Evolutionary conservation across 805 yeast genomes (phyloP).

Genomic region (Candida nanaspora): DNA sequence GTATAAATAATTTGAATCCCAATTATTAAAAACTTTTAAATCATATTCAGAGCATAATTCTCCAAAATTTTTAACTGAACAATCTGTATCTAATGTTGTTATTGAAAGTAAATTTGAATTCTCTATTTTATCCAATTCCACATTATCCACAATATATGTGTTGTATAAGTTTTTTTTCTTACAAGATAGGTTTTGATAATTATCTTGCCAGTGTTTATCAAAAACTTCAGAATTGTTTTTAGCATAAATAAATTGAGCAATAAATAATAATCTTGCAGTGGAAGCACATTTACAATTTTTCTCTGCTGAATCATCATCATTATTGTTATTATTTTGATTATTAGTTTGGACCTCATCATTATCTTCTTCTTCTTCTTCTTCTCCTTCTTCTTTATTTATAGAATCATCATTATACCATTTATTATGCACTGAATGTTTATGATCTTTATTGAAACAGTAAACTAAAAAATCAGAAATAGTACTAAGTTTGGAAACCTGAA

Average conservation of each 20-base stretch:
- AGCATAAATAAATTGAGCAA: constrained; percentile 33
- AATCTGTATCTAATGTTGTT: constrained; percentile 15
- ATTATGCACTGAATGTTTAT: constrained; percentile 15
- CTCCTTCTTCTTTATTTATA: too few species aligned
- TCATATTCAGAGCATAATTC: constrained; percentile 30
- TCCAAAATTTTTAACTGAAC: constrained; percentile 17
- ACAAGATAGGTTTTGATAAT: background rate
- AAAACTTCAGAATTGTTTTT: constrained; percentile 18
- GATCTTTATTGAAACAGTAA: constrained; percentile 52
- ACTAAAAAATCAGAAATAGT: constrained; percentile 67
- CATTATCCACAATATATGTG: constrained; percentile 19
- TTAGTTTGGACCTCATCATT: too few species aligned
- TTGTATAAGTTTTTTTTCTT: constrained; percentile 13
- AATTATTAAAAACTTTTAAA: constrained; percentile 38
- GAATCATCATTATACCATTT: too few species aligned
- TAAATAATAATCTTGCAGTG: constrained; percentile 31
- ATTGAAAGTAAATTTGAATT: constrained; percentile 20
- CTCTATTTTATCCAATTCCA: constrained; percentile 11
- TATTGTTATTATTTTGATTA: too few species aligned
- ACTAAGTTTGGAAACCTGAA: constrained; percentile 78
- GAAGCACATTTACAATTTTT: constrained; percentile 29
- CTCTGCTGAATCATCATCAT: constrained; percentile 7
- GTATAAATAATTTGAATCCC: constrained; percentile 63
- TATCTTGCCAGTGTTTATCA: background rate
- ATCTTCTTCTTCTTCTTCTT: too few species aligned